Percentiles rank a stretch among this genome's conserved stretches.
Conservation (phyloP, 768 basidiomycete genomes). For the Lepiota venenata region DNA sequence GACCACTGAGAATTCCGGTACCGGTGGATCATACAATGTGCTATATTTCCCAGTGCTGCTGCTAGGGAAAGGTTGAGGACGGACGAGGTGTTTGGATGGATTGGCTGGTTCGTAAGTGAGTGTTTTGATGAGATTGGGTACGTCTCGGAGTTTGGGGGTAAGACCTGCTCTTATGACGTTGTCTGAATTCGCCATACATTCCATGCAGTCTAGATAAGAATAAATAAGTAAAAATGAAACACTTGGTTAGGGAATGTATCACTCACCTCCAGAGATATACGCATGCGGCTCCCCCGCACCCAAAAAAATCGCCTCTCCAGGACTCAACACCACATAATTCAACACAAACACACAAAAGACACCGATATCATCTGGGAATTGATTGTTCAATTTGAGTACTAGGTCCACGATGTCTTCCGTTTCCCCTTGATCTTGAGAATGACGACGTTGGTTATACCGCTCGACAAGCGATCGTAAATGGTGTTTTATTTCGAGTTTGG, state of each 20-base stretch:
- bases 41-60: constrained; percentile 13
- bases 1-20: constrained; percentile 90
- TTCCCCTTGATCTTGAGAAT: constrained; percentile 21
- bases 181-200: constrained; percentile 99
- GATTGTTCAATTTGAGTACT: constrained; percentile 55
- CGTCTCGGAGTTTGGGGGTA: constrained; percentile 94
- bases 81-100: constrained; percentile 66
- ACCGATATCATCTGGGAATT: constrained; percentile 94
- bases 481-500: constrained; percentile 44
- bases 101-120: constrained; percentile 81
- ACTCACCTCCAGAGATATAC: constrained; percentile 86
- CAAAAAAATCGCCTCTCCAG: constrained; percentile 91
- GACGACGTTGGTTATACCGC: constrained; percentile 46
- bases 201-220: constrained; percentile 77
- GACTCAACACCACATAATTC: constrained; percentile 76
- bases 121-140: constrained; percentile 82
- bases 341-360: constrained; percentile 87
- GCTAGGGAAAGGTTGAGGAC: constrained; percentile 43
- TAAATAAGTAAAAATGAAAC: neutral
- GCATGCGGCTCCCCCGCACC: constrained; percentile 97
- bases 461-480: constrained; percentile 56
- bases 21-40: constrained; percentile 84
- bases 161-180: constrained; percentile 98
- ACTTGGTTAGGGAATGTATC: too few relatives aligned
- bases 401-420: constrained; percentile 52